Percentiles rank a stretch among this genome's conserved stretches.
Evolutionary conservation across 2,329 filamentous ascomycete genomes (phyloP).

Genomic region (Dothidotthia symphoricarpi): DNA sequence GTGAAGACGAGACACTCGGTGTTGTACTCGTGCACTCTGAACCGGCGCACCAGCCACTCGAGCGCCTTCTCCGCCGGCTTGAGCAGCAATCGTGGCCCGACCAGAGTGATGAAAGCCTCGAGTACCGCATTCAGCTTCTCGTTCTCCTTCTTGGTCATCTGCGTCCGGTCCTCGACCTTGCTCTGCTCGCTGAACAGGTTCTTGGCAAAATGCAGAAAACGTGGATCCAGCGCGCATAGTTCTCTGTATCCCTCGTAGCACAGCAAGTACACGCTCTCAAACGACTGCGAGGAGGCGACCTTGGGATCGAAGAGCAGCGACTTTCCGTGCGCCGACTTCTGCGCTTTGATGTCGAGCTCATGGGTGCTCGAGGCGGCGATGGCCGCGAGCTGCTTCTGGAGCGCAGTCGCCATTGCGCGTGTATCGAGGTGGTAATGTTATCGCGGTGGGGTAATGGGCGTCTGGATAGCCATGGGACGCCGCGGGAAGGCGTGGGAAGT

Average conservation of each 20-base stretch:
- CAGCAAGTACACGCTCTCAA: conserved; percentile 81
- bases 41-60: conserved; percentile 92
- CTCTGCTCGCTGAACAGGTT: conserved; percentile 94
- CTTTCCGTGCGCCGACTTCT: conserved; percentile 87
- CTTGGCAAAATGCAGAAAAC: conserved; percentile 71
- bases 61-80: conserved; percentile 86
- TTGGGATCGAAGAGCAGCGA: conserved; percentile 90
- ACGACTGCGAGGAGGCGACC: conserved; percentile 82
- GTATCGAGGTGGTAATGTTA: background rate
- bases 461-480: conserved; percentile 28
- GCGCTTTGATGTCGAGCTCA: conserved; percentile 87
- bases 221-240: conserved; percentile 78
- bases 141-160: conserved; percentile 81
- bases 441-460: background rate
- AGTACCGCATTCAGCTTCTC: conserved; percentile 73
- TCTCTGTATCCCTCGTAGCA: conserved; percentile 90
- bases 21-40: conserved; percentile 92
- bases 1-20: conserved; percentile 73
- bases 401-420: conserved; percentile 67
- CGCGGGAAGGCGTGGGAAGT: conserved; percentile 12
- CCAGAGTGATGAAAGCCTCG: conserved; percentile 78
- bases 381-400: conserved; percentile 90
- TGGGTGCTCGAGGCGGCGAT: conserved; percentile 88
- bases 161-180: conserved; percentile 79
- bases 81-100: conserved; percentile 72